Base-by-base conservation (phyloP, 139 green algal genomes). In the Chlorella sp. region DNA sequence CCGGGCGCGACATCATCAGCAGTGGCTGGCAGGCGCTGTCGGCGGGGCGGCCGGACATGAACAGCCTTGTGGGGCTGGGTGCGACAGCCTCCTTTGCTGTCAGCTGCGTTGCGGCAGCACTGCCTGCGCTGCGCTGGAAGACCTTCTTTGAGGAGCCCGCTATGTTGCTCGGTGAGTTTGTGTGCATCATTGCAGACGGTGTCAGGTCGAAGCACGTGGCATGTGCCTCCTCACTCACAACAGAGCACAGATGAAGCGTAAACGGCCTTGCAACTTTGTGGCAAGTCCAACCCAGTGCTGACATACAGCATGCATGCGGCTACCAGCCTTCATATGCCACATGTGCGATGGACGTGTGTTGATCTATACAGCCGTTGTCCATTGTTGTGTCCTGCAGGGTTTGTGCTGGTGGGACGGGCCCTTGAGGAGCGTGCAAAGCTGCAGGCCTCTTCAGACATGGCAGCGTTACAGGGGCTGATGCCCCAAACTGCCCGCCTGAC, bases 101-200 rank as follows among this genome's bases (percentile, higher is more conserved):
- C 22, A 91, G 79, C 77, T 87, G 86, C 32, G 86, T 92, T 29
- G 94, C 95, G 23, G 87, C 87, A 22, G 72, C 65, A 61, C 61
- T 90, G 60, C 82, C 84, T 6, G 14, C 23, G 17, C 76, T 91
- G 69, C 87, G 89, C 2, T 99, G 95, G 95, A 85, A 79, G 51
- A 94, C 93, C 5, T 98, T 97, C 84, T 98, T 98, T 72, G 93
- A 98, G 86, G 95, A 98, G 88, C 95, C 95, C 0, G 92, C 95
- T 24, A 98, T 98, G 94, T 86, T 98, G 84, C 87, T 98, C 82
- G 34, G 88, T 98, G 61, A 79, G 97, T 60, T 55, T 10, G 17
- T 55, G 10, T 55, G 42, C 10, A n/a, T n/a, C n/a, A n/a, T n/a
- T n/a, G n/a, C n/a, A n/a, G n/a, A n/a, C n/a, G n/a, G n/a, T n/a